Evolutionary conservation across 225 moss, liverwort and hornwort genomes (phyloP).

Genomic region (Marchantia paleacea): DNA sequence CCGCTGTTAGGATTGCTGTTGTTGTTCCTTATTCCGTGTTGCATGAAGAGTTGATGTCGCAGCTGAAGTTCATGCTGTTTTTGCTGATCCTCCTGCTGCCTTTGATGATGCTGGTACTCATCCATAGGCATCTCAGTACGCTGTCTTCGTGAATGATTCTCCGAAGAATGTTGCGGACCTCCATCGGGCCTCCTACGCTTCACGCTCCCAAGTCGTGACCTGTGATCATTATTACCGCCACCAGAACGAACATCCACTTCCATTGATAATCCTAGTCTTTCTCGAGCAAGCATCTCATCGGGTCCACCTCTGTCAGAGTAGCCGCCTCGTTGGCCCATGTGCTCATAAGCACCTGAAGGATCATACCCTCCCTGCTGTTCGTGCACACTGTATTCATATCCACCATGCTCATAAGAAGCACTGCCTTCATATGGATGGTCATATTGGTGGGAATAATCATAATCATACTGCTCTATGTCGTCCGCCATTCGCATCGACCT

Average conservation of each 20-base stretch:
- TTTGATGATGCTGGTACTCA: slow-evolving; percentile 41
- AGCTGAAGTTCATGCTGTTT: slow-evolving; percentile 56
- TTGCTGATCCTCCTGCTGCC: slow-evolving; percentile 56
- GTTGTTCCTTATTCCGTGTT: slow-evolving; percentile 48
- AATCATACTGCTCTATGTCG: slow-evolving; percentile 49
- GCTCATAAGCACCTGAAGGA: slow-evolving; percentile 39
- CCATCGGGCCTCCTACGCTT: slow-evolving; percentile 51
- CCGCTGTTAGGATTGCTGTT: slow-evolving; percentile 27
- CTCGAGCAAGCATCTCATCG: slow-evolving; percentile 40
- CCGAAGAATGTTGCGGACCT: slow-evolving; percentile 35
- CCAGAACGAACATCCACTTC: slow-evolving; percentile 44
- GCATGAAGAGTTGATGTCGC: slow-evolving; percentile 55
- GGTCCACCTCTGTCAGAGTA: slow-evolving; percentile 36
- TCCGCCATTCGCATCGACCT: slow-evolving; percentile 43
- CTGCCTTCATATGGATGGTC: slow-evolving; percentile 42
- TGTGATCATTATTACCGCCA: slow-evolving; percentile 36
- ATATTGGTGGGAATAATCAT: slow-evolving; percentile 37
- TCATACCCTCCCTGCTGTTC: slow-evolving; percentile 48
- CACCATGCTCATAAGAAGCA: slow-evolving; percentile 42
- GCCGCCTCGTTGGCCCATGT: slow-evolving; percentile 26
- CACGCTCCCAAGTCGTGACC: slow-evolving; percentile 28
- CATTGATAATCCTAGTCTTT: slow-evolving; percentile 36
- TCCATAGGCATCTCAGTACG: slow-evolving; percentile 45
- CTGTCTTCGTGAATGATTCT: slow-evolving; percentile 45
- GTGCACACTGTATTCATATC: slow-evolving; percentile 45